Base-by-base conservation (phyloP, 2,329 filamentous ascomycete species). In the Pseudopyrenochaeta lycopersici region DNA sequence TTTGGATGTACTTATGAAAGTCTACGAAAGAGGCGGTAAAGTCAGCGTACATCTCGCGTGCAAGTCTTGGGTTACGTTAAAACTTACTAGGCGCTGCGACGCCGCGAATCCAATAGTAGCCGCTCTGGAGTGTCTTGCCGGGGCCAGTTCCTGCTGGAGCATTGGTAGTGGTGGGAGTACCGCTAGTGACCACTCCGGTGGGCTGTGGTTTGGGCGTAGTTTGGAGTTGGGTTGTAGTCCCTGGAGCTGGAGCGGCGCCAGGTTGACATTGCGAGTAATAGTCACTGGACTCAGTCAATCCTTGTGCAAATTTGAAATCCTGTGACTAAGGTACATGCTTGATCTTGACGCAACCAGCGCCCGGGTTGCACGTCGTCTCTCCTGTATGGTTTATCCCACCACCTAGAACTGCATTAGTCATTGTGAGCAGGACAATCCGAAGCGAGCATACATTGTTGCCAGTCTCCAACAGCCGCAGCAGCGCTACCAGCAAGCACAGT, bases 81-180 rank as follows among this genome's bases (percentile, higher is more conserved):
- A 27, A 9, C 23, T 27, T 27, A 27, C 23, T 86, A 32, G 85
- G 85, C 0, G 79, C 70, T 23, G 77, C 81, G 2, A 87, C 84
- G 0, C 81, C 84, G 7, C 85, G 82, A 61, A 87, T 82, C 83
- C 83, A 85, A 72, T 80, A 81, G 68, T 82, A 84, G 1, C 82
- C 83, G 2, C 62, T 66, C 54, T 83, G 77, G 0, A 86, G 77
- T 0, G 80, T 84, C 1, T 70, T 73, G 6, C 79, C 78, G 0
- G 78, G 78, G 1, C 76, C 75, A 11, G 67, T 64, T 17, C 73
- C 68, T 3, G 65, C 57, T 39, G 70, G 67, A 0, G 52, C 52
- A 21, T 59, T 62, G 20, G 70, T 66, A 4, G 63, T 57, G 35
- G 64, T 62, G 20, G 69, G 65, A 4, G 59, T 49, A 11, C 56